A percentile compares a stretch with the other conserved stretches of the same genome.
Conservation (phyloP, 176 grass and related monocot species). For the Coix lacrymajobi region DNA sequence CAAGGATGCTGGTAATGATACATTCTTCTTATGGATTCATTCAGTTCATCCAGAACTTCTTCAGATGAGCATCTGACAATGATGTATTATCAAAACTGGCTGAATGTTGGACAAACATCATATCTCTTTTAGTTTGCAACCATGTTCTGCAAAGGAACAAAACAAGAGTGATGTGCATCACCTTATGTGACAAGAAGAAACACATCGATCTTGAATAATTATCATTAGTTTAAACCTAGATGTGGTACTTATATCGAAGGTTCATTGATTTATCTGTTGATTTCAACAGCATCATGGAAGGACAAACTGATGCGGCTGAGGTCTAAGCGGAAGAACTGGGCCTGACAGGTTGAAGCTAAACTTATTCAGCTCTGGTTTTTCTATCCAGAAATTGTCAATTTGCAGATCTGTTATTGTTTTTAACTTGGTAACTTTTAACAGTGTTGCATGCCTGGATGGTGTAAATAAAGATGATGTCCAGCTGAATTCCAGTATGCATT, state of each 20-base stretch:
- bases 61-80: background rate
- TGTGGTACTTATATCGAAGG: background rate
- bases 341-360: slow-evolving; percentile 32
- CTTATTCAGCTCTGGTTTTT: background rate
- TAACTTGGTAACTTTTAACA: background rate
- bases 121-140: background rate
- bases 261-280: background rate
- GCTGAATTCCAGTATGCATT: slow-evolving; percentile 12
- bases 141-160: background rate
- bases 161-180: background rate
- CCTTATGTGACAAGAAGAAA: background rate
- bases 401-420: background rate
- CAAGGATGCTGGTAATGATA: slow-evolving; percentile 76
- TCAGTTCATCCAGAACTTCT: background rate
- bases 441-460: background rate
- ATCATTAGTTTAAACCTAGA: background rate
- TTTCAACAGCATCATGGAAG: slow-evolving; percentile 65
- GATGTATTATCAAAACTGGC: background rate
- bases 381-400: background rate
- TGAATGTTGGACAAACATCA: background rate
- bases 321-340: slow-evolving; percentile 78
- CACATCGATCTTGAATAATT: background rate
- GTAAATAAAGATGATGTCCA: slow-evolving; percentile 46
- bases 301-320: slow-evolving; percentile 68
- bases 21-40: background rate